A percentile compares a stretch with the other conserved stretches of the same genome.
Conservation (phyloP, 495 filamentous ascomycete genomes). For the Xylaria flabelliformis region DNA sequence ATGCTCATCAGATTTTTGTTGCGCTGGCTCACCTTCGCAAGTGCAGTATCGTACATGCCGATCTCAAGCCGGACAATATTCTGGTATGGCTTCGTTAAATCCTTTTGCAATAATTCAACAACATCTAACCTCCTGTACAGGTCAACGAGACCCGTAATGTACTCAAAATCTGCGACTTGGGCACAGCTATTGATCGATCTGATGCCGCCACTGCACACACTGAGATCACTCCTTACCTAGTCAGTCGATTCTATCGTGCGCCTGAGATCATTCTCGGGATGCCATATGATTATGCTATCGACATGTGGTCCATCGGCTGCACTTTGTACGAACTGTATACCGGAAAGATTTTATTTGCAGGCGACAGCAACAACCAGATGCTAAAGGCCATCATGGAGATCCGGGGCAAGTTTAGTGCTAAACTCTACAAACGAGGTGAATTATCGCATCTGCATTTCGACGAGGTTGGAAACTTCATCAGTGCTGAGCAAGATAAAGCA, state of each 20-base stretch:
- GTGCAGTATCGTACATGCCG: constrained; percentile 92
- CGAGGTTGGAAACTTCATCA: constrained; percentile 83
- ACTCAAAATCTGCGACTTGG: constrained; percentile 94
- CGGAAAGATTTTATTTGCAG: constrained; percentile 94
- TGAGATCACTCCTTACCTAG: constrained; percentile 90
- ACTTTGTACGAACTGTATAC: constrained; percentile 97
- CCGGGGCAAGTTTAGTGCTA: constrained; percentile 87
- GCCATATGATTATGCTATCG: constrained; percentile 90
- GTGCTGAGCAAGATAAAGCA: constrained; percentile 82
- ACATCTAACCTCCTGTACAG: constrained; percentile 42
- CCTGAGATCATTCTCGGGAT: constrained; percentile 98
- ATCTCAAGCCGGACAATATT: constrained; percentile 97
- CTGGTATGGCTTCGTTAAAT: constrained; percentile 56
- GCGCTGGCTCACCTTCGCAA: constrained; percentile 84
- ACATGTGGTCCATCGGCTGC: constrained; percentile 97
- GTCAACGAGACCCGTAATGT: constrained; percentile 82
- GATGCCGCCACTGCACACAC: constrained; percentile 70
- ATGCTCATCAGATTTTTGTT: constrained; percentile 93
- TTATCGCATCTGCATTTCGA: constrained; percentile 83
- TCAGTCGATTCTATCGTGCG: constrained; percentile 95
- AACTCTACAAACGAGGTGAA: constrained; percentile 80
- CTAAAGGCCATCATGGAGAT: constrained; percentile 94
- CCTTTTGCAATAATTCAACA: background rate
- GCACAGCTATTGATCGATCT: constrained; percentile 86
- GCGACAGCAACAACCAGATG: constrained; percentile 98